These are phyloP conservation scores for Cutaneotrichosporon cutaneum DNA, from an alignment of 1,284 basidiomycete genomes.

Conservation along the genomic window DNA sequence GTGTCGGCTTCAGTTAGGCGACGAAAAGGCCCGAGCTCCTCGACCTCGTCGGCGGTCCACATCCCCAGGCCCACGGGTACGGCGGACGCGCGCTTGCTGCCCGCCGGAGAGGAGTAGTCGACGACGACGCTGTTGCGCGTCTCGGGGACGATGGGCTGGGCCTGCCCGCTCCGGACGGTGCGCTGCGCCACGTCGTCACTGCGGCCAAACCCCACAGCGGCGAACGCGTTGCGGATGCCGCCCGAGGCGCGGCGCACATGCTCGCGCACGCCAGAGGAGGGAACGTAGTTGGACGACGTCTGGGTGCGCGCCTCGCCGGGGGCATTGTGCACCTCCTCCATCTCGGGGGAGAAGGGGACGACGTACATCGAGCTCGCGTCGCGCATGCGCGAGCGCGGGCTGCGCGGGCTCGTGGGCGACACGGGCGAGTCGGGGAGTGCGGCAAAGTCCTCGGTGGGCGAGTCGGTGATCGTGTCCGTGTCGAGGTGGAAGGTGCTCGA, in stretches of 20 bases:
- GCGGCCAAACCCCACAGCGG: not conserved
- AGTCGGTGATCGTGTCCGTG: not conserved
- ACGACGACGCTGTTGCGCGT: constrained; percentile 2
- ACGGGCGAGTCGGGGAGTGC: constrained; percentile 9
- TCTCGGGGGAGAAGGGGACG: constrained; percentile 9
- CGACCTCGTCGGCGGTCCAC: constrained; percentile 7
- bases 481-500: constrained; percentile 1
- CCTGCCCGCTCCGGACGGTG: not conserved
- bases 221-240: not conserved
- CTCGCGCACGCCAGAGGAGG: constrained; percentile 3
- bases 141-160: not conserved
- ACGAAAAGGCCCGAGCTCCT: not conserved
- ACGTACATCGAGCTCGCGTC: constrained; percentile 1
- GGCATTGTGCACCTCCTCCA: not conserved
- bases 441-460: constrained; percentile 5
- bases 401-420: not conserved
- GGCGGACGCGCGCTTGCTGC: not conserved
- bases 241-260: constrained; percentile 10
- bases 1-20: not conserved
- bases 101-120: constrained; percentile 8
- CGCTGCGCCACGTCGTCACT: not conserved
- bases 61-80: constrained; percentile 1
- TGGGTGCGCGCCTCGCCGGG: not conserved
- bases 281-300: constrained; percentile 1
- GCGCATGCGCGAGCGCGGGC: constrained; percentile 1